These are phyloP conservation scores for Suhomyces vadensis DNA, from an alignment of 805 yeast genomes.

Conservation along the genomic window DNA sequence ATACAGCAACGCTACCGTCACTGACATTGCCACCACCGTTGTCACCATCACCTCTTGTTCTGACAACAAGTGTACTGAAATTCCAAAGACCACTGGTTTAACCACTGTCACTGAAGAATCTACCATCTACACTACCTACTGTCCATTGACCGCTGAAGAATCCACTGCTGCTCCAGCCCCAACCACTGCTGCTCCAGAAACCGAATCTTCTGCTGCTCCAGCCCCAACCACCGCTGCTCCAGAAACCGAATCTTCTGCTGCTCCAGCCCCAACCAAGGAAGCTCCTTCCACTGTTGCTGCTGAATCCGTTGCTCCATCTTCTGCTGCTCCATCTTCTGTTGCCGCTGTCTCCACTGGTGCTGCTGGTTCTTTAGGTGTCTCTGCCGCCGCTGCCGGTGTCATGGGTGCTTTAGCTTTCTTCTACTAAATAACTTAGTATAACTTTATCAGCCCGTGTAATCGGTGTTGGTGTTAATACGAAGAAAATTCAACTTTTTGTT, in stretches of 20 bases:
- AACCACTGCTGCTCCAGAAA: conserved; percentile 3
- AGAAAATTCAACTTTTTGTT: conserved; percentile 3
- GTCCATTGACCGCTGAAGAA: conserved; percentile 15
- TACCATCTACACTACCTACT: conserved; percentile 26
- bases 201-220: conserved; percentile 11
- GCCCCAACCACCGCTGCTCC: conserved; percentile 14
- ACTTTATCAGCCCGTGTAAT: too few species aligned
- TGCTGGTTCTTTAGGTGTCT: conserved; percentile 7
- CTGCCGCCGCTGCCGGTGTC: conserved; percentile 14
- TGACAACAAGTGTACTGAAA: conserved; percentile 24
- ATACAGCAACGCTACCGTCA: conserved; percentile 24
- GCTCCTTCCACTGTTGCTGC: conserved; percentile 12
- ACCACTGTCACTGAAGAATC: conserved; percentile 22
- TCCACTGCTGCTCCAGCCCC: conserved; percentile 23
- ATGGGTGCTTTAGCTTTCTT: conserved; percentile 16
- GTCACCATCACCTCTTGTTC: conserved; percentile 31
- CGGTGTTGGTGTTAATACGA: too few species aligned
- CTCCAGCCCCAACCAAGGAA: conserved; percentile 3
- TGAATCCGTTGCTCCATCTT: conserved; percentile 8
- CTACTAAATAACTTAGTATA: conserved; percentile 5
- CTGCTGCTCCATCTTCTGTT: conserved; percentile 8
- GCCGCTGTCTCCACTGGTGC: conserved; percentile 5
- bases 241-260: background rate
- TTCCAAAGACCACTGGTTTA: conserved; percentile 26
- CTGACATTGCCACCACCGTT: conserved; percentile 22